phyloP scores from a whole-genome alignment of 1,284 basidiomycete species.

The Rhodofomes roseus region DNA sequence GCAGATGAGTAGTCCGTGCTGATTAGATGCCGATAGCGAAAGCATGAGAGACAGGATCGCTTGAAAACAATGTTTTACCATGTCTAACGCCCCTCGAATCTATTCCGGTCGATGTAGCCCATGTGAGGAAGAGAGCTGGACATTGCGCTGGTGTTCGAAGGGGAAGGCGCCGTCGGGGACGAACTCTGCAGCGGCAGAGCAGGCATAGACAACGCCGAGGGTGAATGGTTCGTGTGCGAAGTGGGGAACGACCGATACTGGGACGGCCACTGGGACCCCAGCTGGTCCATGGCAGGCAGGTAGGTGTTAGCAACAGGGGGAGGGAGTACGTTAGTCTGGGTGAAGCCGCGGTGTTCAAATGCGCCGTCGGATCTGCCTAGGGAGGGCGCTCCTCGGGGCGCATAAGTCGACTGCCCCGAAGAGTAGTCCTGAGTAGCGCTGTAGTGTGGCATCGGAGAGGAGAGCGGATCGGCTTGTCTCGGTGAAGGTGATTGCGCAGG shows the following conservation, averaged over 20 bases:
- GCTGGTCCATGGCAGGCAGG: not conserved
- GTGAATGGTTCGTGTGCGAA: conserved; percentile 7
- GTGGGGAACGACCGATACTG: conserved; percentile 11
- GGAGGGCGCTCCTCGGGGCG: conserved; percentile 3
- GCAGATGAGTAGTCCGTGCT: not conserved
- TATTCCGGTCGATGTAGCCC: conserved; percentile 17
- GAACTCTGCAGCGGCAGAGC: conserved; percentile 6
- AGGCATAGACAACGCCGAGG: conserved; percentile 14
- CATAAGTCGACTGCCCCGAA: conserved; percentile 1
- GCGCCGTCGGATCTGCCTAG: conserved; percentile 9
- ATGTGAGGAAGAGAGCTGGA: conserved; percentile 11
- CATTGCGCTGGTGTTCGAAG: conserved; percentile 13
- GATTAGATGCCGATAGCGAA: not conserved
- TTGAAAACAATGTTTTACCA: not conserved
- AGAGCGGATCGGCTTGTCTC: conserved; percentile 15
- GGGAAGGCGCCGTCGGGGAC: conserved; percentile 11
- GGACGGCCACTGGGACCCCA: conserved; percentile 11
- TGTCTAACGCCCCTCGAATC: conserved; percentile 15
- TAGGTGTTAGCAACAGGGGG: conserved; percentile 5
- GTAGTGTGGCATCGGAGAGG: conserved; percentile 24
- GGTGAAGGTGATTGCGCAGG: conserved; percentile 28
- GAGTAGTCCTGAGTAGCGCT: conserved; percentile 17
- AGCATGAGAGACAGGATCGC: not conserved
- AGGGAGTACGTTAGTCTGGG: conserved; percentile 9
- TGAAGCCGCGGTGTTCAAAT: conserved; percentile 9